Evolutionary conservation across 2,329 filamentous ascomycete species (phyloP).

Genomic region (Clarireedia hainanense): DNA sequence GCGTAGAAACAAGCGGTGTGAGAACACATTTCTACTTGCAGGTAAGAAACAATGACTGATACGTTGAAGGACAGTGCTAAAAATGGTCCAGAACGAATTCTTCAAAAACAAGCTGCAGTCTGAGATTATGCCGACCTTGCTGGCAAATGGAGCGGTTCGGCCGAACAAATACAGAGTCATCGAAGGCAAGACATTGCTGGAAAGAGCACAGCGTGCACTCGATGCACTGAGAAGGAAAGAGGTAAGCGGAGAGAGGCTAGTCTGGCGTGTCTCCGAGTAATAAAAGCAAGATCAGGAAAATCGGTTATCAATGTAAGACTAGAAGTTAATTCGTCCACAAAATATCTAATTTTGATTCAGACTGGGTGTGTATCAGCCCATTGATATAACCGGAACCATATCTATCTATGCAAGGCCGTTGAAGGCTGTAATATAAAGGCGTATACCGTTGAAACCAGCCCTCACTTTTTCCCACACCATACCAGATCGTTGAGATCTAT

Average conservation of each 20-base stretch:
- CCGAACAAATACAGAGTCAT: constrained; percentile 35
- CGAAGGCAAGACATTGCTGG: constrained; percentile 33
- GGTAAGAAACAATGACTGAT: constrained; percentile 28
- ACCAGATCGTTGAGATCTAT: constrained; percentile 26
- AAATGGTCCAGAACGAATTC: constrained; percentile 41
- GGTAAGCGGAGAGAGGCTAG: constrained; percentile 37
- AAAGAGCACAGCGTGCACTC: constrained; percentile 33
- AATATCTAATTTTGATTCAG: not conserved
- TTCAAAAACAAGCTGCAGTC: constrained; percentile 34
- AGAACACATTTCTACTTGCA: constrained; percentile 46
- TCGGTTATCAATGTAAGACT: not conserved
- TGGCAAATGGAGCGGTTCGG: constrained; percentile 33
- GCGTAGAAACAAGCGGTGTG: constrained; percentile 45
- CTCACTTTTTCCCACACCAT: constrained; percentile 6
- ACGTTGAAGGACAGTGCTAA: not conserved
- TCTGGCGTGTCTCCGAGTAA: constrained; percentile 22
- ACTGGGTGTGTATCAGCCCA: not conserved
- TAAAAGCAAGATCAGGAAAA: not conserved
- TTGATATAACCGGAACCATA: not conserved
- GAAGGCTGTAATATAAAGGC: constrained; percentile 8
- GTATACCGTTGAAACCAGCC: constrained; percentile 2
- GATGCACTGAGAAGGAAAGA: constrained; percentile 35
- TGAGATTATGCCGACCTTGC: constrained; percentile 21
- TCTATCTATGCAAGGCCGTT: constrained; percentile 10
- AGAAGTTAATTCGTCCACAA: not conserved